These are phyloP conservation scores for Flaveria robusta DNA, from an alignment of 129 eudicot genomes.

Conservation along the genomic window DNA sequence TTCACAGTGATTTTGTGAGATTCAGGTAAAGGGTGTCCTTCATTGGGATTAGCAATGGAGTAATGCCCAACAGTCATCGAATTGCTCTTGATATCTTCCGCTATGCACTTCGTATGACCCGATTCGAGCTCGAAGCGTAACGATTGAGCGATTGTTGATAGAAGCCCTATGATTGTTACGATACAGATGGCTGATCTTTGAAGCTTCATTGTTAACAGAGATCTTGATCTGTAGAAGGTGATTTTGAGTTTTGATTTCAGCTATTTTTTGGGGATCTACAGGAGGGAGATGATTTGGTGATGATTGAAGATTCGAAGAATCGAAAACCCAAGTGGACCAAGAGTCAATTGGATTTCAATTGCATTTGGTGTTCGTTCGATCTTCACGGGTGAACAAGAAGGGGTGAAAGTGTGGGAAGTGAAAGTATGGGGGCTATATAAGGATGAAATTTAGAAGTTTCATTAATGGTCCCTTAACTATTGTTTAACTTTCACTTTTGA, in stretches of 20 bases:
- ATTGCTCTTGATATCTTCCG: constrained; percentile 85
- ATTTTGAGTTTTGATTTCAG: neutral
- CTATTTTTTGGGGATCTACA: no score
- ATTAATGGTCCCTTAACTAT: neutral
- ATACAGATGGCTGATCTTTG: constrained; percentile 29
- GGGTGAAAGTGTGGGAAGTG: no score
- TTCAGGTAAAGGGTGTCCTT: constrained; percentile 74
- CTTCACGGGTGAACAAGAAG: no score
- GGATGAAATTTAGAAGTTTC: no score
- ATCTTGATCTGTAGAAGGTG: constrained; percentile 2
- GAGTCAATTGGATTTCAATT: no score
- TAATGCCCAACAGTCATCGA: constrained; percentile 92
- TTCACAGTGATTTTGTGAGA: constrained; percentile 76
- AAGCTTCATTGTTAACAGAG: constrained; percentile 28
- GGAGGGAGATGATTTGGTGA: no score
- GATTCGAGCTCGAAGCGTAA: constrained; percentile 84
- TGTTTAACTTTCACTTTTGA: neutral
- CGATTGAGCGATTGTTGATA: constrained; percentile 47
- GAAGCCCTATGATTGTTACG: constrained; percentile 42
- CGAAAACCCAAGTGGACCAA: no score
- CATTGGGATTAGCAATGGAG: constrained; percentile 70
- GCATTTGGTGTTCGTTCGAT: no score
- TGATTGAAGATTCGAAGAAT: no score
- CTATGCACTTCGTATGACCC: constrained; percentile 84
- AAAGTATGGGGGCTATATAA: no score